Conservation (phyloP, 1,139 yeast genomes). For the Yamadazyma taylorii region DNA sequence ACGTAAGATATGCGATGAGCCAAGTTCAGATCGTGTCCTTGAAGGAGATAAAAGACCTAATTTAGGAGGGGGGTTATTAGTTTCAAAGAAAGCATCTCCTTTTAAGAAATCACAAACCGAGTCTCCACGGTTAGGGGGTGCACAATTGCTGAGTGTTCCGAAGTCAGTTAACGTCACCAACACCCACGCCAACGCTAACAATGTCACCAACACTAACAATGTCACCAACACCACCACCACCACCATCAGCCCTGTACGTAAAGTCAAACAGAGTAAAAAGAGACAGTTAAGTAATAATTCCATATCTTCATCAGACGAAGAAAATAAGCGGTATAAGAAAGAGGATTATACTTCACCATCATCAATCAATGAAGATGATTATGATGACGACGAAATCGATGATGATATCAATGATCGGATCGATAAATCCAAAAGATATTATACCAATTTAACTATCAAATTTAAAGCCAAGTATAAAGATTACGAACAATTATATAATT, state of each 20-base stretch:
- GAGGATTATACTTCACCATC: slow-evolving; percentile 31
- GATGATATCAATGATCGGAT: slow-evolving; percentile 22
- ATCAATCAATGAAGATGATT: slow-evolving; percentile 26
- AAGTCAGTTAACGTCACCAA: no score
- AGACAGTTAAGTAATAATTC: slow-evolving; percentile 16
- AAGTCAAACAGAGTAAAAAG: slow-evolving; percentile 7
- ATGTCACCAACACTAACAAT: background rate
- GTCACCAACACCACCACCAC: background rate
- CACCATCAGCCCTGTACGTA: slow-evolving; percentile 4
- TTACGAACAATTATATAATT: slow-evolving; percentile 34
- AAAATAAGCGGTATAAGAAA: slow-evolving; percentile 14
- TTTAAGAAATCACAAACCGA: slow-evolving; percentile 15
- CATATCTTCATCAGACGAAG: slow-evolving; percentile 20
- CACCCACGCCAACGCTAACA: no score
- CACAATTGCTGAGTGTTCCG: no score
- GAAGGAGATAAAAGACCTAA: slow-evolving; percentile 5
- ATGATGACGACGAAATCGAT: slow-evolving; percentile 18
- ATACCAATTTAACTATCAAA: slow-evolving; percentile 32
- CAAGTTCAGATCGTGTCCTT: slow-evolving; percentile 1
- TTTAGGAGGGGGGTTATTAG: slow-evolving; percentile 21
- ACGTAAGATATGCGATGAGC: slow-evolving; percentile 31
- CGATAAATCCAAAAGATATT: slow-evolving; percentile 17
- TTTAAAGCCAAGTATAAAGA: slow-evolving; percentile 40
- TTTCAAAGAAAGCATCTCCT: slow-evolving; percentile 15
- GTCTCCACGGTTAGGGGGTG: slow-evolving; percentile 12